These are phyloP conservation scores for Neoboletus subvelutipes DNA, from an alignment of 768 basidiomycete species.

Conservation along the genomic window DNA sequence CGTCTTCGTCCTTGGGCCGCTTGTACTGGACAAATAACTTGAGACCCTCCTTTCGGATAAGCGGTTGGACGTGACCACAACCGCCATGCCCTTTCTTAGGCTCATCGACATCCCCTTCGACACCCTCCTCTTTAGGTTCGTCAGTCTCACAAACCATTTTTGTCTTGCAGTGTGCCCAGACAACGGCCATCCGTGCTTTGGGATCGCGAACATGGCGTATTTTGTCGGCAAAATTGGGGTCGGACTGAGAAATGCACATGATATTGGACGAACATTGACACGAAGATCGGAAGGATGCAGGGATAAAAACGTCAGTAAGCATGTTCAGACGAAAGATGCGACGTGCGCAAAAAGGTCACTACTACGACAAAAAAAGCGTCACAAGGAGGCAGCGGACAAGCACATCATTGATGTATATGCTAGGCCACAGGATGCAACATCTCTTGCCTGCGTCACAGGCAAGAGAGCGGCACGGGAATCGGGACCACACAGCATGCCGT, in stretches of 20 bases:
- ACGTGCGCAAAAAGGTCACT: constrained; percentile 28
- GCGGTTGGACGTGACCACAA: constrained; percentile 90
- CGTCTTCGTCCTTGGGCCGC: constrained; percentile 91
- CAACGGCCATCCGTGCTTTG: constrained; percentile 82
- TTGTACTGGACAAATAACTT: constrained; percentile 96
- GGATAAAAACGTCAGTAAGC: constrained; percentile 60
- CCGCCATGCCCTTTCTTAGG: constrained; percentile 94
- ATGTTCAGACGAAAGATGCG: constrained; percentile 34
- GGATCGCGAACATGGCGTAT: constrained; percentile 85
- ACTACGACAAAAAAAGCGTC: constrained; percentile 39
- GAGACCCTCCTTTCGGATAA: constrained; percentile 89
- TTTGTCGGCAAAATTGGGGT: constrained; percentile 81
- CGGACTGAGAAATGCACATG: constrained; percentile 55
- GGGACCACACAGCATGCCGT: constrained; percentile 22
- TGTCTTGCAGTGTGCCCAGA: constrained; percentile 84
- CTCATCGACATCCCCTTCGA: constrained; percentile 60
- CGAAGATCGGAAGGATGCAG: constrained; percentile 43
- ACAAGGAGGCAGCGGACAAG: constrained; percentile 60
- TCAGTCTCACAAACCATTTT: constrained; percentile 89
- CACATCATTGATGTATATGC: constrained; percentile 57
- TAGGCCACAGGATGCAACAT: constrained; percentile 49
- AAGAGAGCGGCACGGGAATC: constrained; percentile 42
- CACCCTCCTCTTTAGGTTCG: constrained; percentile 83
- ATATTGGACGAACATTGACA: constrained; percentile 24
- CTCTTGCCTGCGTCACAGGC: constrained; percentile 65